Percentiles rank a stretch among this genome's conserved stretches.
These are phyloP conservation scores for Claviceps cyperi DNA, from an alignment of 2,329 filamentous ascomycete genomes.

Conservation along the genomic window DNA sequence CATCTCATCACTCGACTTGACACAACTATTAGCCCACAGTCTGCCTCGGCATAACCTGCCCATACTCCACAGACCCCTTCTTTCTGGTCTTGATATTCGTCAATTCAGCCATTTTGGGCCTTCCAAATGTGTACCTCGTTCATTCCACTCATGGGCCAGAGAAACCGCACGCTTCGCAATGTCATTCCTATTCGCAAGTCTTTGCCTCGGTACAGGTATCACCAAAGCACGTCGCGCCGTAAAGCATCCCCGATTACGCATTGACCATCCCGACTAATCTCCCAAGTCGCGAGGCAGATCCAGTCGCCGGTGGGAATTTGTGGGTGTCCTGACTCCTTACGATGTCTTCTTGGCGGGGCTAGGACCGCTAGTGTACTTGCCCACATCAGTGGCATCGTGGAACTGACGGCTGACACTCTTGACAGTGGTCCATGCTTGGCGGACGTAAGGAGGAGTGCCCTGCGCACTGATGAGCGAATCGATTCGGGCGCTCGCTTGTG, in stretches of 20 bases:
- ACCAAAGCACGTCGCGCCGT: too few species aligned
- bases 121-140: too few species aligned
- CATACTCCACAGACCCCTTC: too few species aligned
- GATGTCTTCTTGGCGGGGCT: slow-evolving; percentile 35
- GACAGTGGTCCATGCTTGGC: slow-evolving; percentile 65
- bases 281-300: neutral
- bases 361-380: slow-evolving; percentile 51
- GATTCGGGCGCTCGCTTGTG: slow-evolving; percentile 55
- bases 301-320: neutral
- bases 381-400: slow-evolving; percentile 64
- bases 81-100: too few species aligned
- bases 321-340: slow-evolving; percentile 18
- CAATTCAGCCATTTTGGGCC: too few species aligned
- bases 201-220: too few species aligned
- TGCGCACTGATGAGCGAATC: slow-evolving; percentile 77
- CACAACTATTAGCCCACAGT: too few species aligned
- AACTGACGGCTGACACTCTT: slow-evolving; percentile 63
- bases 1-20: neutral
- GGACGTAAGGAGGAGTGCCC: slow-evolving; percentile 65
- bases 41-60: neutral
- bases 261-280: neutral
- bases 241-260: too few species aligned
- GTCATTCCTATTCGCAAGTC: too few species aligned
- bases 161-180: too few species aligned
- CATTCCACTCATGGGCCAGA: too few species aligned